Evolutionary conservation across 768 basidiomycete genomes (phyloP), one percentile per base, ranked within the genome.

Genomic region (Suillus americanus): DNA sequence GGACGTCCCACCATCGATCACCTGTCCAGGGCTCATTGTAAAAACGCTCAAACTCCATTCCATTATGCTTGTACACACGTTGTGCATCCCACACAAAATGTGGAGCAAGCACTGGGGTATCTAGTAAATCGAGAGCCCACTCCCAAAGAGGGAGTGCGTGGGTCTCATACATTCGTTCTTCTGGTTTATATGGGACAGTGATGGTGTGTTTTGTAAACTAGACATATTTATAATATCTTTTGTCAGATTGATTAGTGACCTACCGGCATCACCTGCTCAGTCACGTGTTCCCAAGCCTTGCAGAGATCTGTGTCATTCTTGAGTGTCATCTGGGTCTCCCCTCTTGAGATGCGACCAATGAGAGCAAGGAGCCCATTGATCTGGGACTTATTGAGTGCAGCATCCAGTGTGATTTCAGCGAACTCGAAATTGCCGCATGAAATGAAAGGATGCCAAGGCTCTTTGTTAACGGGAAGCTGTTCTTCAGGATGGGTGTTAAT

Each of bases 11-110:
- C 57, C 70, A 79, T 9, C 45, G 10, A 43, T 79, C 59, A 1
- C 72, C 79, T 5, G 75, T 78, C 74, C 79, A 79, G 2, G 79
- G 78, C 57, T 81, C 77, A 54, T 77, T 55, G 25, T 72, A 53
- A 50, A 79, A 74, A 0, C 69, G 69, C 13, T 72, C 67, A 60
- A 72, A 80, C 2, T 41, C 3, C 5, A 55, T 50, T 0, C 72
- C 72, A 62, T 77, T 66, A 61, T 69, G 76, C 25, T 68, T 73
- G 65, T 61, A 79, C 1, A 67, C 51, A 10, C 57, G 56, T 28
- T 71, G 41, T 20, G 77, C 77, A 74, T 78, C 73, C 75, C 77
- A 80, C 13, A 68, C 66, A 60, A 76, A 74, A 7, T 72, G 56
- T 0, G 62, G 66, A 3, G 61, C 25, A 2, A 67, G 57, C 6